phyloP scores from a whole-genome alignment of 2,329 filamentous ascomycete species.

The Passalora sequoiae region DNA sequence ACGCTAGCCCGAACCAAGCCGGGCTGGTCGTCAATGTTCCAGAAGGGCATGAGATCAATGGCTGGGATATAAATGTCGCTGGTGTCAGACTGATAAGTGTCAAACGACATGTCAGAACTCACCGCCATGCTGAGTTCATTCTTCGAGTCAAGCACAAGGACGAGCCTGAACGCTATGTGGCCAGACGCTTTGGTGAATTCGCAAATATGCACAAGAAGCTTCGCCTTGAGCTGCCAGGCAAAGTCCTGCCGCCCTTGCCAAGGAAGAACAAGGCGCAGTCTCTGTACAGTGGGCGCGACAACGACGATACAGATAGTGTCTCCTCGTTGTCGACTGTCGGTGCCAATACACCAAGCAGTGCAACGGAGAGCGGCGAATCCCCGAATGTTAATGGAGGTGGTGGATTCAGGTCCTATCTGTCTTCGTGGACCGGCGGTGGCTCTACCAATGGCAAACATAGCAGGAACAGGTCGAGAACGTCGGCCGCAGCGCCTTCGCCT shows the following conservation, averaged over 20 bases:
- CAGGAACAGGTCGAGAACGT: constrained; percentile 39
- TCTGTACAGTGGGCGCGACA: constrained; percentile 51
- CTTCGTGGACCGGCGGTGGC: constrained; percentile 30
- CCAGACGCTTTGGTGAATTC: constrained; percentile 85
- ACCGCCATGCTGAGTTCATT: constrained; percentile 91
- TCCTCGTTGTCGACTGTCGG: constrained; percentile 72
- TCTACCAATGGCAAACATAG: constrained; percentile 35
- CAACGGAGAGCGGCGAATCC: constrained; percentile 13
- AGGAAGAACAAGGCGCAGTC: constrained; percentile 85
- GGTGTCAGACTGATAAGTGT: constrained; percentile 74
- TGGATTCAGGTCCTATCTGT: constrained; percentile 43
- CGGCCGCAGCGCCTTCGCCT: constrained; percentile 22
- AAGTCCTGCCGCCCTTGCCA: constrained; percentile 78
- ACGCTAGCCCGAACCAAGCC: constrained; percentile 85
- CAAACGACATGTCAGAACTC: constrained; percentile 81
- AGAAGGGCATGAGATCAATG: constrained; percentile 86
- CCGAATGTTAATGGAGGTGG: constrained; percentile 31
- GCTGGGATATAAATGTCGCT: constrained; percentile 95
- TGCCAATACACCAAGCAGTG: constrained; percentile 14
- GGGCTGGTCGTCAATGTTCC: constrained; percentile 82
- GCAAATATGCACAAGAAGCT: constrained; percentile 70
- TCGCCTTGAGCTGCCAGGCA: constrained; percentile 81
- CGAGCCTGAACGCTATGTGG: constrained; percentile 71
- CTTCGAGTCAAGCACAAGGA: constrained; percentile 76
- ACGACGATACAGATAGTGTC: constrained; percentile 69